Evolutionary conservation across 352 stramenopile genomes (phyloP), one percentile per base, ranked within the genome.

Genomic region (Nothophytophthora sp.): DNA sequence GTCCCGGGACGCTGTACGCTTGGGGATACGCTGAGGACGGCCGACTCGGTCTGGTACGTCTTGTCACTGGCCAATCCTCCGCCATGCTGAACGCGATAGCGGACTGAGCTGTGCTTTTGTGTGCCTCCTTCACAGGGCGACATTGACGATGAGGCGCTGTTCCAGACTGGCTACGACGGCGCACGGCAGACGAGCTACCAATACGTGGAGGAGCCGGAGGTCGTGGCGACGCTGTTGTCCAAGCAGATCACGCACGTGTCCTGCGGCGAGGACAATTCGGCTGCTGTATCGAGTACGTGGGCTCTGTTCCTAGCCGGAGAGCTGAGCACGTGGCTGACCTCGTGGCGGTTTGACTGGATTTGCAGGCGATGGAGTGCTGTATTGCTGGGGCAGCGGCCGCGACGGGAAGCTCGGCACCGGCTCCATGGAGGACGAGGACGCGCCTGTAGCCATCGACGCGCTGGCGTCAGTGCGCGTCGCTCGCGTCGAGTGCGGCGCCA

Each of bases 391-490:
- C 29, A 73, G 63, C 27, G 81, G 78, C 0, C 66, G 70, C 13
- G 49, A 90, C 29, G 81, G 83, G 28, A 88, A 88, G 43, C 71
- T 93, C 6, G 83, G 83, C 20, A 88, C 86, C 12, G 73, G 75
- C 12, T 68, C 59, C 9, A 63, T 69, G 18, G 63, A 89, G 1
- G 78, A 88, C 32, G 81, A 92, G 63, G 44, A 70, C 25, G 51
- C 54, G 5, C 81, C 78, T 4, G 52, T 78, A 18, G 49, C 59
- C 4, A 64, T 92, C n/a, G 64, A 76, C 8, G 71, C 81, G 18
- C 59, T 92, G 28, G 36, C 63, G 18, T 84, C 76, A 1, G 78
- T 90, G 24, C 78, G 78, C 13, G 75, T 84, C 5, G 65, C 76
- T 45, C 67, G 59, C 12, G 73, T 75, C 30, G 61, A 66, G 22